Evolutionary conservation across 495 filamentous ascomycete genomes (phyloP).

Genomic region (Extremus antarcticus): DNA sequence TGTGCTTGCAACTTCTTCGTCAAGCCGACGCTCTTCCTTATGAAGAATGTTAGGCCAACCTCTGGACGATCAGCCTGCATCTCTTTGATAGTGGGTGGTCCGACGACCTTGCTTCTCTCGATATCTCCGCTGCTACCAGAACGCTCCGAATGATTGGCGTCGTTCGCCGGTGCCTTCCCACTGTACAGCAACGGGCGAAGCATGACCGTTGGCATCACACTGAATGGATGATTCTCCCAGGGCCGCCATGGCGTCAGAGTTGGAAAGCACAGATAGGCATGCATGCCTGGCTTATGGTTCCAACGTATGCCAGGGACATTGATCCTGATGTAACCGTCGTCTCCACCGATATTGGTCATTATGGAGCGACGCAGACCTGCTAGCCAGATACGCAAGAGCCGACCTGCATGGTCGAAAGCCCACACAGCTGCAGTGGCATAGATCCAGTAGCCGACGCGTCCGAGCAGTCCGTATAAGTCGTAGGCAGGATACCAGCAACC

Average conservation of each 20-base stretch:
- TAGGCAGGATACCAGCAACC: not conserved
- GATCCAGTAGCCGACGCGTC: not conserved
- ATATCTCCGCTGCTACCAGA: no score
- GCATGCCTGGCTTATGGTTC: constrained; percentile 17
- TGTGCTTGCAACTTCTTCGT: not conserved
- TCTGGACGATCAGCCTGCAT: no score
- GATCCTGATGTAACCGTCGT: not conserved
- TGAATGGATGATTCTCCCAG: constrained; percentile 45
- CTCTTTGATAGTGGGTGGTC: not conserved
- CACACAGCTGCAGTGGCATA: not conserved
- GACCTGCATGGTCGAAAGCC: not conserved
- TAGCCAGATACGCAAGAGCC: not conserved
- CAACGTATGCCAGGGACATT: not conserved
- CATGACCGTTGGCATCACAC: constrained; percentile 21
- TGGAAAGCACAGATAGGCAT: constrained; percentile 37
- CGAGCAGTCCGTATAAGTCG: not conserved
- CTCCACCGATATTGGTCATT: not conserved
- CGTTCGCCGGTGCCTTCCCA: not conserved
- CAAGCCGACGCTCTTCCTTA: not conserved
- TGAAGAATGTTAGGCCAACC: not conserved
- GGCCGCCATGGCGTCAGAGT: constrained; percentile 29
- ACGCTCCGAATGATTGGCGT: not conserved
- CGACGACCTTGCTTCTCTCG: not conserved
- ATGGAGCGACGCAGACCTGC: not conserved
- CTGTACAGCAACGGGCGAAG: not conserved